Evolutionary conservation across 176 grass and related monocot genomes (phyloP).

Genomic region (Zea luxurians): DNA sequence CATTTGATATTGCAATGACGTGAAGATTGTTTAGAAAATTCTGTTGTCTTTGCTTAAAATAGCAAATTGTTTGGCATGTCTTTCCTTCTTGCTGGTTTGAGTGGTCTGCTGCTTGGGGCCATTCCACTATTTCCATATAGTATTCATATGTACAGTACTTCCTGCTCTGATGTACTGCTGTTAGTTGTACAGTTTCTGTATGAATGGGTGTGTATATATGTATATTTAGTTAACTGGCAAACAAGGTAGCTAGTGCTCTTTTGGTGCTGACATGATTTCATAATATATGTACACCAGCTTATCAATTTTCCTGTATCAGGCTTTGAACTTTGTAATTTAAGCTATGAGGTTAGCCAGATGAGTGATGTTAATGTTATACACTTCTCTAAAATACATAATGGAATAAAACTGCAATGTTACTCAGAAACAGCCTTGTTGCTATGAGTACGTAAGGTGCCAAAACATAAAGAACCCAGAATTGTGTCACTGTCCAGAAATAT

Average conservation of each 20-base stretch:
- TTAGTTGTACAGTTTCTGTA: neutral
- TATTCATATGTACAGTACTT: neutral
- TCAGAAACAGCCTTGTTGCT: neutral
- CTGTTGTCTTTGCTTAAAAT: neutral
- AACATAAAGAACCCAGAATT: neutral
- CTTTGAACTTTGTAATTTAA: conserved; percentile 14
- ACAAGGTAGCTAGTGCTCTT: conserved; percentile 9
- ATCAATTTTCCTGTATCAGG: neutral
- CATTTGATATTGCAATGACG: conserved; percentile 12
- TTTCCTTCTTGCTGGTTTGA: neutral
- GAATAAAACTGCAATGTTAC: conserved; percentile 20
- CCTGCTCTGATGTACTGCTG: neutral
- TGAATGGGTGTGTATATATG: neutral
- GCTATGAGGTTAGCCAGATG: neutral
- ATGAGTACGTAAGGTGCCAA: neutral
- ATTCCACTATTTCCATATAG: neutral
- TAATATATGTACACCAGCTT: conserved; percentile 10
- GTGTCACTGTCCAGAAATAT: neutral
- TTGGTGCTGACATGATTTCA: neutral
- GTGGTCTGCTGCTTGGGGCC: neutral
- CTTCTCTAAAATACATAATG: neutral
- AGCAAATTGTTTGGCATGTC: neutral
- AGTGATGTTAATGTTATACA: neutral
- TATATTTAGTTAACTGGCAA: neutral
- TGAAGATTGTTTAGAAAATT: conserved; percentile 17